Conservation (phyloP, 805 yeast species). For the Scheffersomyces ergatensis region DNA sequence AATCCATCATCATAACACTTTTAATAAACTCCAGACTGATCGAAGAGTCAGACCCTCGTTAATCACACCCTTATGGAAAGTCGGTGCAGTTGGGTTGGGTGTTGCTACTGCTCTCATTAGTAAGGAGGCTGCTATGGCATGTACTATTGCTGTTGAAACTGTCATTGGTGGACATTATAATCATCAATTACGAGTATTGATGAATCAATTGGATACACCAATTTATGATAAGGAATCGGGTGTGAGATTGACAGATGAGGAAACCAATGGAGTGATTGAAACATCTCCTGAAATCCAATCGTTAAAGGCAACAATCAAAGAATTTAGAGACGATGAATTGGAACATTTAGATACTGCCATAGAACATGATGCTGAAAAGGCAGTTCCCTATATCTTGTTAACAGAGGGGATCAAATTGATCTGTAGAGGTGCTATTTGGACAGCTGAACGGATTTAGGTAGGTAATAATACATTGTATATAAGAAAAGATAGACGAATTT, state of each 20-base stretch:
- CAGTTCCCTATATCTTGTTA: conserved; percentile 85
- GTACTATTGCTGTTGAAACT: conserved; percentile 98
- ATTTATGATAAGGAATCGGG: conserved; percentile 35
- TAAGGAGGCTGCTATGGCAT: conserved; percentile 98
- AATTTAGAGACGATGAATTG: conserved; percentile 89
- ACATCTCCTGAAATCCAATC: conserved; percentile 54
- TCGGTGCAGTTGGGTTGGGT: conserved; percentile 87
- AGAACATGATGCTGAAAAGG: conserved; percentile 86
- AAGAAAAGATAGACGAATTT: too few species aligned
- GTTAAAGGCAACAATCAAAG: conserved; percentile 61
- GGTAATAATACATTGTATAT: too few species aligned
- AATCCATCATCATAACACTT: conserved; percentile 82
- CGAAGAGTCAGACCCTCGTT: conserved; percentile 89
- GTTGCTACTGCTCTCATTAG: conserved; percentile 81
- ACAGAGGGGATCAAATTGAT: conserved; percentile 84
- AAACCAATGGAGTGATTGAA: conserved; percentile 20
- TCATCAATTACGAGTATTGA: conserved; percentile 75
- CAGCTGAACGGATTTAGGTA: conserved; percentile 76
- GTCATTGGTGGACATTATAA: conserved; percentile 97
- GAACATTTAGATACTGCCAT: conserved; percentile 95
- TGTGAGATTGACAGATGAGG: conserved; percentile 15
- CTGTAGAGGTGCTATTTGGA: conserved; percentile 85
- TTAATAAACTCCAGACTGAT: conserved; percentile 69
- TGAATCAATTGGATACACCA: conserved; percentile 59
- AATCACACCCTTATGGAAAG: conserved; percentile 89